These are phyloP conservation scores for Coniochaeta prunicola DNA, from an alignment of 2,329 filamentous ascomycete genomes.

Conservation along the genomic window DNA sequence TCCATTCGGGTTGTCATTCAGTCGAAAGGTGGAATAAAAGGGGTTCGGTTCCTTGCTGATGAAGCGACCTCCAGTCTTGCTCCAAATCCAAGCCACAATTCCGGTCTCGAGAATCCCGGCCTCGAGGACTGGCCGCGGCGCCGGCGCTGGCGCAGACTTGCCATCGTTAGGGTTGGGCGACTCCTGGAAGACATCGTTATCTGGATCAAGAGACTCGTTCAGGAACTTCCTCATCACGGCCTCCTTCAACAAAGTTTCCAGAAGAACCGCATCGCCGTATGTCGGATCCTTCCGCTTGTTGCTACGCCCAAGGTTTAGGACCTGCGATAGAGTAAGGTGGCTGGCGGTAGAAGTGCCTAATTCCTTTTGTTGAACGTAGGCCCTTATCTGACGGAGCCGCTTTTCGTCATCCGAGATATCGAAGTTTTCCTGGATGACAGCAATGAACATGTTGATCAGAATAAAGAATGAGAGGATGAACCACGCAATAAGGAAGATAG, in stretches of 20 bases:
- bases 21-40: conserved; percentile 72
- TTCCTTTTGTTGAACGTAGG: conserved; percentile 88
- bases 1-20: conserved; percentile 63
- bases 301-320: conserved; percentile 57
- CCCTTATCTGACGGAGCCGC: conserved; percentile 89
- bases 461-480: conserved; percentile 95
- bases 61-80: conserved; percentile 47
- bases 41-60: conserved; percentile 77
- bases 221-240: conserved; percentile 92
- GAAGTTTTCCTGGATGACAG: conserved; percentile 99
- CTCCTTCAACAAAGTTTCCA: conserved; percentile 95
- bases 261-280: conserved; percentile 82
- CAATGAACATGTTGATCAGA: conserved; percentile 99
- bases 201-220: conserved; percentile 57
- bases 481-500: conserved; percentile 87
- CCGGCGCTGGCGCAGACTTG: conserved; percentile 21
- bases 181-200: conserved; percentile 22
- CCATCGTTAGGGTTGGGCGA: conserved; percentile 22
- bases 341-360: conserved; percentile 66
- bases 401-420: conserved; percentile 98
- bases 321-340: conserved; percentile 62
- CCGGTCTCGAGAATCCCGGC: conserved; percentile 45
- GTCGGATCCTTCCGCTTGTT: conserved; percentile 71
- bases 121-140: conserved; percentile 16
- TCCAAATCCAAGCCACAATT: conserved; percentile 53